Evolutionary conservation across 164 flowering plant genomes (phyloP).

Genomic region (Dillenia turbinata): DNA sequence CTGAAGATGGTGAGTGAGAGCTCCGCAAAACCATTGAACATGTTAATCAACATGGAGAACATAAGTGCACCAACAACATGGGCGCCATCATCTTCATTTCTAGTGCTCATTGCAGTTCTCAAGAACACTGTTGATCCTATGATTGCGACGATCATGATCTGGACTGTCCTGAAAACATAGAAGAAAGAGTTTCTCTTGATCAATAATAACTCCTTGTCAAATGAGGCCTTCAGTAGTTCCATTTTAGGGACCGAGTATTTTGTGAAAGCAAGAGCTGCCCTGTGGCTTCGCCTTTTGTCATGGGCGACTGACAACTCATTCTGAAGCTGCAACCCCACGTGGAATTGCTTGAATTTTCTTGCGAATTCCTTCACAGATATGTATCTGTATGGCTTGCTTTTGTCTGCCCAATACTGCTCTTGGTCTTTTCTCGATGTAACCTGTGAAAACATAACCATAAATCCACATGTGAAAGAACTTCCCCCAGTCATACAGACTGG

Average conservation of each 20-base stretch:
- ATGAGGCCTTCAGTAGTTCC: slow-evolving; percentile 7
- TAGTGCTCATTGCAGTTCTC: slow-evolving; percentile 39
- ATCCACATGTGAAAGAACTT: too few species aligned
- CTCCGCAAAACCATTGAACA: slow-evolving; percentile 75
- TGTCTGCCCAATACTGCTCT: slow-evolving; percentile 64
- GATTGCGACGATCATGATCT: background rate
- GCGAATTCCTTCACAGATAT: slow-evolving; percentile 54
- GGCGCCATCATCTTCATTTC: slow-evolving; percentile 47
- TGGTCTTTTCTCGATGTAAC: slow-evolving; percentile 73
- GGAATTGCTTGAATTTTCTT: slow-evolving; percentile 47
- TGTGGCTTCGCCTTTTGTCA: slow-evolving; percentile 39
- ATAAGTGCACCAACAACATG: slow-evolving; percentile 53
- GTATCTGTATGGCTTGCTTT: slow-evolving; percentile 42
- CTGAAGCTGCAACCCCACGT: slow-evolving; percentile 42
- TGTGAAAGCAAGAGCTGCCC: slow-evolving; percentile 34
- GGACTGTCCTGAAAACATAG: slow-evolving; percentile 5
- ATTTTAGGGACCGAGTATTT: background rate
- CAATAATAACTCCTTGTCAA: background rate
- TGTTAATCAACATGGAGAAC: slow-evolving; percentile 45
- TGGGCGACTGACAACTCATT: slow-evolving; percentile 58
- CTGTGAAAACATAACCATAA: slow-evolving; percentile 15
- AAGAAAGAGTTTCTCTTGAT: slow-evolving; percentile 6
- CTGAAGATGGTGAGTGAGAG: slow-evolving; percentile 46
- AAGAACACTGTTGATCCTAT: slow-evolving; percentile 28
- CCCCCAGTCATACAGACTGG: too few species aligned